Percentiles rank a stretch among this genome's conserved stretches.
These are phyloP conservation scores for Alternaria tenuissima DNA, from an alignment of 2,329 filamentous ascomycete species.

Conservation along the genomic window DNA sequence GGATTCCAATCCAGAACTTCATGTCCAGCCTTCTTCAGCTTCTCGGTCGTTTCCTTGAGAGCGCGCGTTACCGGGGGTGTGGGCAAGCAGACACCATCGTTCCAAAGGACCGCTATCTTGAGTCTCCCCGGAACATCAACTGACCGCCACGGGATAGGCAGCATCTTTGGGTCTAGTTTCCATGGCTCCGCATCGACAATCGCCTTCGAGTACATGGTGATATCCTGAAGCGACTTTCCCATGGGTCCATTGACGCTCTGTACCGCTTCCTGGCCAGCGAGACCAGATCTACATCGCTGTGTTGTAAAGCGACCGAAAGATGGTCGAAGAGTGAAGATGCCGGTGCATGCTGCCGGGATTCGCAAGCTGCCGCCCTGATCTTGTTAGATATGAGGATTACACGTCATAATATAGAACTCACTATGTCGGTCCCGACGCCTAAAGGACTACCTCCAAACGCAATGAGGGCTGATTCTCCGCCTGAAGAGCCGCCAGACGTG, in stretches of 20 bases:
- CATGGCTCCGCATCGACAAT: conserved; percentile 59
- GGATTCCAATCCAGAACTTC: conserved; percentile 66
- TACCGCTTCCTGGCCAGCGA: conserved; percentile 72
- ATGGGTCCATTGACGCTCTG: conserved; percentile 71
- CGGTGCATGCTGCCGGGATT: conserved; percentile 65
- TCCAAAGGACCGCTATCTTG: conserved; percentile 66
- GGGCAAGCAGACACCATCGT: conserved; percentile 60
- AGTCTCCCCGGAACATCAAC: conserved; percentile 58
- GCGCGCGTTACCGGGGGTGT: conserved; percentile 64
- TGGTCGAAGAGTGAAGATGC: conserved; percentile 65
- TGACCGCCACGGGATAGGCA: conserved; percentile 63
- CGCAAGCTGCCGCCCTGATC: conserved; percentile 61
- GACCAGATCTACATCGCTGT: conserved; percentile 61
- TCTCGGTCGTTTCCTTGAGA: conserved; percentile 62
- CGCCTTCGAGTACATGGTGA: conserved; percentile 53
- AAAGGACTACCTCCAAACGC: conserved; percentile 65
- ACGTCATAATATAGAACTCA: conserved; percentile 22
- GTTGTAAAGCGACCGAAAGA: conserved; percentile 69
- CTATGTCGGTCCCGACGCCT: conserved; percentile 72
- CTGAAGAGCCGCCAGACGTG: conserved; percentile 71
- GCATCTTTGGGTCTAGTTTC: conserved; percentile 60
- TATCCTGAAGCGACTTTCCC: conserved; percentile 63
- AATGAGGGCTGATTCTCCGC: conserved; percentile 72
- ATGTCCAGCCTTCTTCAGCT: conserved; percentile 60
- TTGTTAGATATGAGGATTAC: conserved; percentile 9